These are phyloP conservation scores for Emmonsia crescens DNA, from an alignment of 2,329 filamentous ascomycete species.

Conservation along the genomic window DNA sequence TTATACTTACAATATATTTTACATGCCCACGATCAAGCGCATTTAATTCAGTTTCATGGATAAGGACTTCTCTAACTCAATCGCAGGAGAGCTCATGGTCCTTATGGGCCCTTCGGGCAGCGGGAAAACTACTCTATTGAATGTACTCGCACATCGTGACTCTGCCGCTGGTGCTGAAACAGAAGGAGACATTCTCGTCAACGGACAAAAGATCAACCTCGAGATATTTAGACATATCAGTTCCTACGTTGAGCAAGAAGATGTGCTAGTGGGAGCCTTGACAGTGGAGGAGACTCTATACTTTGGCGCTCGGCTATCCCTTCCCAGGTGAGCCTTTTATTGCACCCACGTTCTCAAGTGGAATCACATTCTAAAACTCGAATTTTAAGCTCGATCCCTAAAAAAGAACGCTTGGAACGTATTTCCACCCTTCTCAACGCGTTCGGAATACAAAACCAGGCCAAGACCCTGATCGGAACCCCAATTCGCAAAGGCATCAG, in stretches of 20 bases:
- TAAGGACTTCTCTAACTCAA: not conserved
- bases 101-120: conserved; percentile 67
- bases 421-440: conserved; percentile 57
- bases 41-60: not conserved
- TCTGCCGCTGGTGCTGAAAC: conserved; percentile 44
- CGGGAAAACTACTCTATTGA: conserved; percentile 77
- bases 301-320: conserved; percentile 61
- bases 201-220: conserved; percentile 47
- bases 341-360: not conserved
- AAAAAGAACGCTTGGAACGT: conserved; percentile 49
- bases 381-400: conserved; percentile 30
- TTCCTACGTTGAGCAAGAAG: conserved; percentile 79
- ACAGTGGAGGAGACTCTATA: conserved; percentile 70
- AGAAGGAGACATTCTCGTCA: conserved; percentile 48
- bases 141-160: conserved; percentile 59
- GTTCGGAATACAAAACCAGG: conserved; percentile 62
- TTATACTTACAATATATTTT: not conserved
- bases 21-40: not conserved
- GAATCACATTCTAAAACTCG: not conserved
- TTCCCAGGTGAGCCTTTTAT: conserved; percentile 38
- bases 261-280: conserved; percentile 68
- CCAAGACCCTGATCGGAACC: conserved; percentile 65
- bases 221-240: conserved; percentile 53
- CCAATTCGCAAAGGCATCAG: conserved; percentile 73
- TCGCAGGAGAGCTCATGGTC: conserved; percentile 58